Conservation (phyloP, 2,329 filamentous ascomycete species). For the Cadophora gregata region DNA sequence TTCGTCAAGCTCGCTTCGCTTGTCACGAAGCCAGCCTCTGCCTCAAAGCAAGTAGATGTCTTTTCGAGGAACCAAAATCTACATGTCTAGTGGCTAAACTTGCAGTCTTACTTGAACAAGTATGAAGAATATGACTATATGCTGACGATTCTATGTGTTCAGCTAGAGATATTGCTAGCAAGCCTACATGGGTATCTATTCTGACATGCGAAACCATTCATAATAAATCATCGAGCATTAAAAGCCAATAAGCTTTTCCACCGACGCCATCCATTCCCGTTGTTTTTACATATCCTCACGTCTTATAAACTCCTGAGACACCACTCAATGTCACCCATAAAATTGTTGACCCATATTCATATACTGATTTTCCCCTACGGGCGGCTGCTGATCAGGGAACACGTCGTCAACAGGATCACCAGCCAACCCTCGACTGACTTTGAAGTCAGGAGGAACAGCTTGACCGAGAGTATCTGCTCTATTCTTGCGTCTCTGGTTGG, state of each 20-base stretch:
- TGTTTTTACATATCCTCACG: too few species aligned
- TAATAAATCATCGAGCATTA: background rate
- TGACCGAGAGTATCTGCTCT: slow-evolving; percentile 44
- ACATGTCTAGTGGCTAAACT: too few species aligned
- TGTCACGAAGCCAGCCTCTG: too few species aligned
- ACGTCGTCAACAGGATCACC: slow-evolving; percentile 38
- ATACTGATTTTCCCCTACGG: background rate
- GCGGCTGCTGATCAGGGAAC: slow-evolving; percentile 38
- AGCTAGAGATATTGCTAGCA: background rate
- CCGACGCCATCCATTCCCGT: background rate
- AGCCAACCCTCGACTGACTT: slow-evolving; percentile 45
- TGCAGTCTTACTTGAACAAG: too few species aligned
- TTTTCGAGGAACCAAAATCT: too few species aligned
- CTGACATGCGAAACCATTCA: background rate
- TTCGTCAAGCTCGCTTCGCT: too few species aligned
- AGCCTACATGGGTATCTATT: slow-evolving; percentile 7
- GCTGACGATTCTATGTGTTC: background rate
- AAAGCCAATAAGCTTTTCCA: background rate
- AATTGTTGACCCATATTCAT: slow-evolving; percentile 16
- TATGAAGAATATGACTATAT: too few species aligned
- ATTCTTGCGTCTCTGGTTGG: slow-evolving; percentile 42
- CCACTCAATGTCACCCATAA: background rate
- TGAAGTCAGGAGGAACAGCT: slow-evolving; percentile 44
- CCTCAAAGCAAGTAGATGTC: too few species aligned
- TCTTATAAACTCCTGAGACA: background rate